These are phyloP conservation scores for Oryza glumipatula DNA, from an alignment of 176 grass and related monocot genomes.

Conservation along the genomic window DNA sequence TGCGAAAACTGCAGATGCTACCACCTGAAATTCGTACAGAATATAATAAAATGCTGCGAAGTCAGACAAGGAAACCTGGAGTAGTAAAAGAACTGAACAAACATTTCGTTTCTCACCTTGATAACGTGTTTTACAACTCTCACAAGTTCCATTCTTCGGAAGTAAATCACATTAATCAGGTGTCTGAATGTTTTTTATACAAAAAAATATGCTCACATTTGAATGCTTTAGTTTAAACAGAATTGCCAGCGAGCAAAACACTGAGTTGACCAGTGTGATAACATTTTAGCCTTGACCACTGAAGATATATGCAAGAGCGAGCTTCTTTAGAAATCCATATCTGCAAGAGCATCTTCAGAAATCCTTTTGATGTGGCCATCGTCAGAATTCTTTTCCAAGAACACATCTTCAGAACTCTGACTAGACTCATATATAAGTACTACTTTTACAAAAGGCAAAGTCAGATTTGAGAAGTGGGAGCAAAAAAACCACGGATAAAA, in stretches of 20 bases:
- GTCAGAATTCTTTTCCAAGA: background rate
- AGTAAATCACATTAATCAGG: background rate
- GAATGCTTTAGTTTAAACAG: slow-evolving; percentile 26
- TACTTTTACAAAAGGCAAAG: background rate
- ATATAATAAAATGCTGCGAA: background rate
- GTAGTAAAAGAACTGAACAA: background rate
- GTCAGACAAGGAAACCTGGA: slow-evolving; percentile 13
- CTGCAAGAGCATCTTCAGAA: background rate
- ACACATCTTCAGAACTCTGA: background rate
- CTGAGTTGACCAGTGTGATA: slow-evolving; percentile 3
- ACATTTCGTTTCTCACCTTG: background rate
- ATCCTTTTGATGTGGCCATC: background rate
- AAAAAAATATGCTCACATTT: background rate
- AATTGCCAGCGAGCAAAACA: background rate
- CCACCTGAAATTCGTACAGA: background rate
- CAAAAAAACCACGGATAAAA: background rate
- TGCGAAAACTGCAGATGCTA: background rate
- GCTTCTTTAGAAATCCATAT: slow-evolving; percentile 1
- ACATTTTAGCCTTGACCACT: background rate
- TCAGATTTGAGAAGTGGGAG: slow-evolving; percentile 9
- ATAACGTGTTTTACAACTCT: background rate
- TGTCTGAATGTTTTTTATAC: background rate
- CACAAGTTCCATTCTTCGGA: background rate
- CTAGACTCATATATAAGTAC: background rate
- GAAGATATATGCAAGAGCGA: background rate